Base-by-base conservation (phyloP, 345 rosid species). In the Triadica sebifera region DNA sequence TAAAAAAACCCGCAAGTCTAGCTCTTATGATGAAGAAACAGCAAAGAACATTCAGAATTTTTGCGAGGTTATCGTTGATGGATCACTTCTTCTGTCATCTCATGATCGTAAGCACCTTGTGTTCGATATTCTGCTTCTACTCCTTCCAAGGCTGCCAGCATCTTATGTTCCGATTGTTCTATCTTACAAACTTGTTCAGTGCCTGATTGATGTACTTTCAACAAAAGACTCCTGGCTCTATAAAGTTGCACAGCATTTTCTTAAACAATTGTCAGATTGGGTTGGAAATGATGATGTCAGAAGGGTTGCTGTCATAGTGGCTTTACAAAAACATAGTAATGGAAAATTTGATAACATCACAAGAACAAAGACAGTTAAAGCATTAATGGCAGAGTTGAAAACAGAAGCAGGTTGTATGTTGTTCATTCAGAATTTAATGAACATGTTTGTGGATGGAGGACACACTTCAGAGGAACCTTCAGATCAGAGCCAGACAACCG, bases 401-500 rank as follows among this genome's bases (percentile, higher is more conserved):
- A 87, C 98, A 4, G 92, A 93, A 80, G 68, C 83, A 3, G 98
- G 98, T 66, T 91, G 92, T 80, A 86, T 82, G 83, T 80, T 93
- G 39, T 96, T 93, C 80, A 87, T 93, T 71, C 90, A 91, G 85
- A 88, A 86, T 74, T 77, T 93, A 78, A 84, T 83, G 75, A 74
- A 86, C 85, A 80, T 96, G 89, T 96, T 95, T 79, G 87, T 96
- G 67, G 98, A 96, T 84, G 96, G 87, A 74, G 86, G 87, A 59
- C 86, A 85, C 74, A 79, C 81, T 75, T 85, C 92, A 12, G 98
- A 89, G 78, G 93, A 93, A 80, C 90, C 98, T 67, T 96, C 98
- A 43, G 98, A 93, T 85, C 99, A 93, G 85, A 95, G 98, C 84
- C 98, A 94, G 86, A 93, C 99, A 72, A 95, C 98, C 17, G 99